A percentile compares a stretch with the other conserved stretches of the same genome.
These are phyloP conservation scores for Wickerhamiella vanderwaltii DNA, from an alignment of 805 yeast species.

Conservation along the genomic window DNA sequence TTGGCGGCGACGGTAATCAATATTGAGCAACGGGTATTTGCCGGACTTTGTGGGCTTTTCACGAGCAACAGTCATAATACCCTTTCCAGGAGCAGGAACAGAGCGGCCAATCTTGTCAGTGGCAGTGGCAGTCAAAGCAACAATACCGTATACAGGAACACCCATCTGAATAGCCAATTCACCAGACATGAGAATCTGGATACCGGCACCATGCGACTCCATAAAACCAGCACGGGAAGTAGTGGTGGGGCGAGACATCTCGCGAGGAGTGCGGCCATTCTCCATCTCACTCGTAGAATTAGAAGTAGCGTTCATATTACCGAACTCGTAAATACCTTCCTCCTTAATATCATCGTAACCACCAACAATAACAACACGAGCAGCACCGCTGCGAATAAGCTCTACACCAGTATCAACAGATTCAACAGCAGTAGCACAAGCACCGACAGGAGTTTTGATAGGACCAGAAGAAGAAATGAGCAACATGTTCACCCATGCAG, in stretches of 20 bases:
- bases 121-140: slow-evolving; percentile 92
- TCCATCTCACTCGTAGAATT: slow-evolving; percentile 77
- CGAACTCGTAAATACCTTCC: slow-evolving; percentile 96
- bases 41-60: slow-evolving; percentile 54
- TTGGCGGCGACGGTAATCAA: slow-evolving; percentile 90
- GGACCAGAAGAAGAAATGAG: slow-evolving; percentile 96
- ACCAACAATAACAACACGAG: slow-evolving; percentile 93
- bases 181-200: slow-evolving; percentile 91
- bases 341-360: slow-evolving; percentile 99
- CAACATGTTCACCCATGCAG: slow-evolving; percentile 99
- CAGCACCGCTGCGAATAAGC: slow-evolving; percentile 84
- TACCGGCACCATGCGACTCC: slow-evolving; percentile 99
- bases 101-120: slow-evolving; percentile 98
- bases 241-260: slow-evolving; percentile 98
- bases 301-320: slow-evolving; percentile 97
- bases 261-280: slow-evolving; percentile 94
- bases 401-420: slow-evolving; percentile 94
- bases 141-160: slow-evolving; percentile 93
- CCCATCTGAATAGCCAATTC: slow-evolving; percentile 94
- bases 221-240: slow-evolving; percentile 94
- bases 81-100: slow-evolving; percentile 99
- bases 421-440: slow-evolving; percentile 98
- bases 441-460: slow-evolving; percentile 98
- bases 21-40: slow-evolving; percentile 69
- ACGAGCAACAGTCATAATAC: slow-evolving; percentile 95